A percentile compares a stretch with the other conserved stretches of the same genome.
Conservation (phyloP, 2,329 filamentous ascomycete species). For the Sarocladium kiliense region DNA sequence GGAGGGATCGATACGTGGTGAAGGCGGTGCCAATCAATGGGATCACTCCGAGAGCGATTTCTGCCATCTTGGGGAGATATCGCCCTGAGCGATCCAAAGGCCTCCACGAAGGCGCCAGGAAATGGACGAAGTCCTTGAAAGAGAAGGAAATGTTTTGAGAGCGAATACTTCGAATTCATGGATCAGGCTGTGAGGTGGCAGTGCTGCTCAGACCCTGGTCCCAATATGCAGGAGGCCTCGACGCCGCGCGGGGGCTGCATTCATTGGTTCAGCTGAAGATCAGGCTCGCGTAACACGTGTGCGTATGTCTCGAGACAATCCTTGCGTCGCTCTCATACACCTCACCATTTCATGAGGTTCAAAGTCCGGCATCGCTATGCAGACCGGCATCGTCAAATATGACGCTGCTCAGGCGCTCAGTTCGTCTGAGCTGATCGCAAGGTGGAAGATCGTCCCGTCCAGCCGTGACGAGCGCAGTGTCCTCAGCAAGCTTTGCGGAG, state of each 20-base stretch:
- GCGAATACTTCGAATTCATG: not conserved
- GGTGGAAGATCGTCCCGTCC: not conserved
- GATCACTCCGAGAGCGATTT: not conserved
- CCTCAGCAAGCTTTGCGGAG: not conserved
- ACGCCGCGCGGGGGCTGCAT: not conserved
- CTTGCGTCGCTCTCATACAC: too few relatives aligned
- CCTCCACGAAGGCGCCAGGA: not conserved
- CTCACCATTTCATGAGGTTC: too few relatives aligned
- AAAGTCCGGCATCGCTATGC: too few relatives aligned
- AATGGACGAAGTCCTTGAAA: not conserved
- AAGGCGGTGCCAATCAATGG: not conserved
- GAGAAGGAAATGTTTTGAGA: not conserved
- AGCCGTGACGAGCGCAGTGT: not conserved
- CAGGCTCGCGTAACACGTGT: not conserved
- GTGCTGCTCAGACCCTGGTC: not conserved
- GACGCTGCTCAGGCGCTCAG: not conserved
- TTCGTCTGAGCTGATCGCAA: not conserved
- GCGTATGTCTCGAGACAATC: too few relatives aligned
- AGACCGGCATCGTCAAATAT: too few relatives aligned
- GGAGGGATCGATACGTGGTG: not conserved
- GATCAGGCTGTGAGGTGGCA: not conserved
- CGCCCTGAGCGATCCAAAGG: too few relatives aligned
- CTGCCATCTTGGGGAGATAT: not conserved
- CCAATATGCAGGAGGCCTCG: constrained; percentile 7
- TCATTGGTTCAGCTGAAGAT: not conserved